Evolutionary conservation across 441 rosid species (phyloP).

Genomic region (Raphanus hybrid): DNA sequence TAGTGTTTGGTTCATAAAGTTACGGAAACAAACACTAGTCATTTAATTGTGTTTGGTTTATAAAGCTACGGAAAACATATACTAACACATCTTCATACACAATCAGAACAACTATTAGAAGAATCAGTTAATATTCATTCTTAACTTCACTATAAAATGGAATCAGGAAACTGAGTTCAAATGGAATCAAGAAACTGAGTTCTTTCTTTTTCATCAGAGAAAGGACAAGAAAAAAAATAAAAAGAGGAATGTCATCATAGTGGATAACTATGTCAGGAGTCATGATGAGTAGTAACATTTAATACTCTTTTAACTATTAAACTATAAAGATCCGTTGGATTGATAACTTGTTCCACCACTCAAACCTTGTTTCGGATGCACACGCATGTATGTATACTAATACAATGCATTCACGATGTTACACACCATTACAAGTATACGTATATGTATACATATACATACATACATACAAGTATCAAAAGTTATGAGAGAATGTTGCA

Average conservation of each 20-base stretch:
- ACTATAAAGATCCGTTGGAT: slow-evolving; percentile 35
- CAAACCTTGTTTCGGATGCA: slow-evolving; percentile 36
- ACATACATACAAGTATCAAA: slow-evolving; percentile 4
- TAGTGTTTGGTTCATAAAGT: neutral
- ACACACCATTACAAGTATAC: slow-evolving; percentile 7
- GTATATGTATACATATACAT: neutral
- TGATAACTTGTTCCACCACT: slow-evolving; percentile 44
- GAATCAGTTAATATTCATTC: neutral
- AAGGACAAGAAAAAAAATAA: neutral
- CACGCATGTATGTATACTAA: slow-evolving; percentile 26
- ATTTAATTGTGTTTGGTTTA: neutral
- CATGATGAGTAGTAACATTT: neutral
- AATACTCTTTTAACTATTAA: slow-evolving; percentile 3
- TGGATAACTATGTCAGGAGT: slow-evolving; percentile 35
- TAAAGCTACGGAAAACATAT: neutral
- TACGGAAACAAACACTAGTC: neutral
- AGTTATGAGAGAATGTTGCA: neutral
- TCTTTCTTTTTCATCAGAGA: neutral
- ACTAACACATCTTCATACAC: neutral
- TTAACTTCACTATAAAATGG: neutral
- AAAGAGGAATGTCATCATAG: slow-evolving; percentile 24
- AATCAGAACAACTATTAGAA: neutral
- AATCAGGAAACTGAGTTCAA: neutral
- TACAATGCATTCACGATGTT: neutral
- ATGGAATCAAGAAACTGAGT: neutral